Evolutionary conservation across 1,284 basidiomycete species (phyloP), one percentile per base, ranked within the genome.

Genomic region (Trichosporon asahii): DNA sequence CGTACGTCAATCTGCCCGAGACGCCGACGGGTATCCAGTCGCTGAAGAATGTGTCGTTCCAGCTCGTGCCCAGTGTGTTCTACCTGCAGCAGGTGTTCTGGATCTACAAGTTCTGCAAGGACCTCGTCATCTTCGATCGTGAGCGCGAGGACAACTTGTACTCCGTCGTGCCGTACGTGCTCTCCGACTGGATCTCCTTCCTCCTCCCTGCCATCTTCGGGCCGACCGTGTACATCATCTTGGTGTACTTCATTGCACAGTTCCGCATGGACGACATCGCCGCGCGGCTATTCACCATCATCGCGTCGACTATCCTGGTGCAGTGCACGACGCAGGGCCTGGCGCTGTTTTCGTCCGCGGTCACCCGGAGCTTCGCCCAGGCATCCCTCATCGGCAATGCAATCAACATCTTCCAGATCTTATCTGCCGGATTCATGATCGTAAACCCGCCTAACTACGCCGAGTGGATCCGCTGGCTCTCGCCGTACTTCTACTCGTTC

Each of bases 81-180:
- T 83, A 82, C 66, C 75, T 82, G 14, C 78, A 79, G 65, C 77
- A 80, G 66, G 78, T 83, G 6, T 80, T 83, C 60, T 83, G 80
- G 77, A 78, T 82, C 66, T 84, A 76, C 71, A 80, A 83, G 66
- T 83, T 78, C 72, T 84, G 81, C 73, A 79, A 77, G 11, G 82
- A 84, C 46, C 79, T 87, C 18, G 76, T 85, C 68, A 82, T 86
- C 61, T 87, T 87, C 66, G 86, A 87, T 72, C 83, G 86, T 7
- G 86, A 87, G 71, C 79, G 82, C 27, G 85, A 85, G 70, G 78
- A 70, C 55, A 69, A 69, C 9, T 75, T 73, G 23, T 74, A 84
- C 78, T 76, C 78, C 23, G 82, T 83, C 2, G 73, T 82, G 0
- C 84, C 85, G 6, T 85, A 80, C 66, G 75, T 85, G 67, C 18